phyloP scores from a whole-genome alignment of 352 stramenopile genomes.

The Globisporangium megalacanthum region DNA sequence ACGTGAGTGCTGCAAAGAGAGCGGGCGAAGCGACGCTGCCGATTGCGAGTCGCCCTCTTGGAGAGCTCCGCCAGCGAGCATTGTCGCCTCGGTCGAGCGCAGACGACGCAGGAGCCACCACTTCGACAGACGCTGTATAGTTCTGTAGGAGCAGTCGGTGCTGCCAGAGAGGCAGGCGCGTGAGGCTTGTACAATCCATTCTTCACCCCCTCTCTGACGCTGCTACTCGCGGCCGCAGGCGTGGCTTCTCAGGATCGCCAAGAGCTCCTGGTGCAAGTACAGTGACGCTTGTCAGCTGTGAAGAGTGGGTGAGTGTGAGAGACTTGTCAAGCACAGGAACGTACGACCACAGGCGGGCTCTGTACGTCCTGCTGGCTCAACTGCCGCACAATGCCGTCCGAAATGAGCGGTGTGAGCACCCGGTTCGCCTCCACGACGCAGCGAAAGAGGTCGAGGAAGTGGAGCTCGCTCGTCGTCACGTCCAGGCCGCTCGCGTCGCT shows the following conservation, averaged over 20 bases:
- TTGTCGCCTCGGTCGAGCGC: conserved; percentile 15
- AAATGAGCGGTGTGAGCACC: conserved; percentile 56
- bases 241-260: conserved; percentile 21
- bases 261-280: conserved; percentile 19
- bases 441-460: conserved; percentile 61
- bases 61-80: conserved; percentile 18
- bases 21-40: neutral
- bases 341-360: conserved; percentile 37
- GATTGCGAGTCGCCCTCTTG: neutral
- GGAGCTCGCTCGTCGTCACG: conserved; percentile 44
- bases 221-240: neutral
- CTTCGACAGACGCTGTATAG: conserved; percentile 8
- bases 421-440: conserved; percentile 66
- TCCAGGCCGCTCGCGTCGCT: conserved; percentile 39
- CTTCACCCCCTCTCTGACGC: neutral
- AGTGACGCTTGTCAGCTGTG: neutral
- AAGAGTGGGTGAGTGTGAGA: neutral
- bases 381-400: conserved; percentile 38
- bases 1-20: conserved; percentile 9
- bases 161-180: no score
- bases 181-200: no score
- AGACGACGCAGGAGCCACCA: conserved; percentile 3
- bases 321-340: neutral
- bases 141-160: no score
- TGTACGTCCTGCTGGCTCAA: conserved; percentile 36